Conservation (phyloP, 1,139 yeast genomes). For the Meyerozyma elateridarum region DNA sequence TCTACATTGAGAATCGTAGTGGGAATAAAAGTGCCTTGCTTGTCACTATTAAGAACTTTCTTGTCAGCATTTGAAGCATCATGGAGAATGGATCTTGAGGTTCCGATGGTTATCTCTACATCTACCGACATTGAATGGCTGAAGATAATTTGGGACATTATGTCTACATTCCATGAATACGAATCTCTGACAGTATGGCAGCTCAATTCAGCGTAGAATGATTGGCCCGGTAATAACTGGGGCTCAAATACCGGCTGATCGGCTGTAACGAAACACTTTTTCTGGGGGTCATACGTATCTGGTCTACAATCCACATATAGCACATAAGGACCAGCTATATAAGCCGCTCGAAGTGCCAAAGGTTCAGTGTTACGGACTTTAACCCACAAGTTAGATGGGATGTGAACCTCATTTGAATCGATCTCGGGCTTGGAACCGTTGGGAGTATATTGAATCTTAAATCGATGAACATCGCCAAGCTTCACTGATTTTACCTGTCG, state of each 20-base stretch:
- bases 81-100: conserved; percentile 41
- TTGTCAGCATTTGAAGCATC: conserved; percentile 27
- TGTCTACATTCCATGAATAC: conserved; percentile 79
- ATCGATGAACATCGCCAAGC: conserved; percentile 36
- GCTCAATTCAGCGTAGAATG: conserved; percentile 45
- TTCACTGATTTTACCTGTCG: conserved; percentile 31
- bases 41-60: conserved; percentile 25
- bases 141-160: conserved; percentile 80
- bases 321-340: conserved; percentile 85
- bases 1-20: conserved; percentile 31
- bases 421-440: conserved; percentile 9
- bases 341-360: conserved; percentile 79
- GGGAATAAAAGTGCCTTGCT: conserved; percentile 26
- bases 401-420: conserved; percentile 13
- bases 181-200: conserved; percentile 28
- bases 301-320: conserved; percentile 78
- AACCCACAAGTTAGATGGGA: conserved; percentile 44
- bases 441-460: conserved; percentile 32
- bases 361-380: conserved; percentile 71
- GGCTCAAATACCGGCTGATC: conserved; percentile 53
- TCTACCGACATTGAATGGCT: conserved; percentile 63
- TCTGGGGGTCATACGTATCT: conserved; percentile 54
- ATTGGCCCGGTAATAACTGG: conserved; percentile 59
- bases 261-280: conserved; percentile 54
- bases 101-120: conserved; percentile 64